phyloP scores from a whole-genome alignment of 768 basidiomycete species.

The Lactarius pseudohatsudake region DNA sequence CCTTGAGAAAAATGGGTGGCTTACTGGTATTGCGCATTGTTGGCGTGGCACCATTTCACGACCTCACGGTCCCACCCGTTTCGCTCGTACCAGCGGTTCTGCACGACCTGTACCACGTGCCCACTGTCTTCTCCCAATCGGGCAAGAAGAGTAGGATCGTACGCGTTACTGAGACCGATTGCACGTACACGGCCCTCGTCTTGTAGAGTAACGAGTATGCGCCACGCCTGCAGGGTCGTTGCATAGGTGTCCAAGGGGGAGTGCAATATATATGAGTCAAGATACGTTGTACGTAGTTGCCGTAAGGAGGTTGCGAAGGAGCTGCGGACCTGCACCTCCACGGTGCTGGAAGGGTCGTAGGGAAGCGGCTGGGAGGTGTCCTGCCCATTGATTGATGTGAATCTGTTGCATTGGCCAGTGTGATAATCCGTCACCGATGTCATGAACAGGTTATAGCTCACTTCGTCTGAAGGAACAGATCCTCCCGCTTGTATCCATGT shows the following conservation, averaged over 20 bases:
- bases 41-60: conserved; percentile 58
- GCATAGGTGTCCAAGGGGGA: conserved; percentile 61
- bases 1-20: conserved; percentile 25
- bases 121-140: conserved; percentile 53
- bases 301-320: conserved; percentile 65
- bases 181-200: conserved; percentile 59
- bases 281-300: conserved; percentile 68
- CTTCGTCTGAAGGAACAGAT: conserved; percentile 83
- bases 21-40: conserved; percentile 74
- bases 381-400: conserved; percentile 72
- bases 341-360: conserved; percentile 55
- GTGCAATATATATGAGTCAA: conserved; percentile 81
- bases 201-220: conserved; percentile 56
- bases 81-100: conserved; percentile 83
- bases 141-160: conserved; percentile 57
- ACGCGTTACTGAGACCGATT: conserved; percentile 79
- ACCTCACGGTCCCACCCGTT: conserved; percentile 74
- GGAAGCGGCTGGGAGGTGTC: conserved; percentile 69
- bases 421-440: background rate
- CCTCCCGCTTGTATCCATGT: conserved; percentile 64
- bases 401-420: conserved; percentile 44
- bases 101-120: conserved; percentile 62
- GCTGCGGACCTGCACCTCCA: conserved; percentile 57
- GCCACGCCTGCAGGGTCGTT: conserved; percentile 70
- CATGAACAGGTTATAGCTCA: conserved; percentile 33